phyloP scores from a whole-genome alignment of 1,284 basidiomycete genomes.

The Sanghuangporus baumii region DNA sequence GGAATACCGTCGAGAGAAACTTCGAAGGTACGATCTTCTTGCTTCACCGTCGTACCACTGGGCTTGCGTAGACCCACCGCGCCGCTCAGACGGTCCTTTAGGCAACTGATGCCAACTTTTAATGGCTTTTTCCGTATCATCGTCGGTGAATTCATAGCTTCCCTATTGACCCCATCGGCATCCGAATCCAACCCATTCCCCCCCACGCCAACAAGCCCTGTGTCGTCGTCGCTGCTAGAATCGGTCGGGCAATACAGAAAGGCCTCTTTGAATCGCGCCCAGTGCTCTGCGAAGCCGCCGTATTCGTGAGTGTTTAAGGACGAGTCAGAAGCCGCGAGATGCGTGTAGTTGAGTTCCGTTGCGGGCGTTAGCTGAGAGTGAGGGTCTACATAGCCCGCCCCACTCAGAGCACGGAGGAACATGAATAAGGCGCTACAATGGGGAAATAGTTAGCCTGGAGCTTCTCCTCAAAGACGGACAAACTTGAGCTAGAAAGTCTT shows the following conservation, averaged over 20 bases:
- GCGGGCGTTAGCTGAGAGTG: not conserved
- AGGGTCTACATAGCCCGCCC: slow-evolving; percentile 12
- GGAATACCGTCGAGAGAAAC: slow-evolving; percentile 12
- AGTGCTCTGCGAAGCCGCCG: slow-evolving; percentile 6
- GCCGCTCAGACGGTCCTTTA: slow-evolving; percentile 6
- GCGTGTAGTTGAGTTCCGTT: not conserved
- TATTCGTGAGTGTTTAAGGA: not conserved
- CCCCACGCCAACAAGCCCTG: not conserved
- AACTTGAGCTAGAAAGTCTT: not conserved
- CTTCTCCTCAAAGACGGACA: not conserved
- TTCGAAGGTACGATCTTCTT: slow-evolving; percentile 9
- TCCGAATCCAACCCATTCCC: not conserved
- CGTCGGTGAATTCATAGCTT: not conserved
- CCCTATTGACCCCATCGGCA: not conserved
- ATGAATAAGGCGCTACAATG: slow-evolving; percentile 8
- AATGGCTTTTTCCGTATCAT: not conserved
- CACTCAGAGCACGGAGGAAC: slow-evolving; percentile 13
- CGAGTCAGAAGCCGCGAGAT: not conserved
- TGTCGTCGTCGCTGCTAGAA: not conserved
- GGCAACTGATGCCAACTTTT: not conserved
- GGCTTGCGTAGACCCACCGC: not conserved
- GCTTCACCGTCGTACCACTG: not conserved
- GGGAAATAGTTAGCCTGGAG: not conserved
- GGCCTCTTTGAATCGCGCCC: slow-evolving; percentile 13
- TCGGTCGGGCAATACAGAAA: not conserved